A percentile compares a stretch with the other conserved stretches of the same genome.
Evolutionary conservation across 345 rosid species (phyloP).

Genomic region (Bruguiera parviflora): DNA sequence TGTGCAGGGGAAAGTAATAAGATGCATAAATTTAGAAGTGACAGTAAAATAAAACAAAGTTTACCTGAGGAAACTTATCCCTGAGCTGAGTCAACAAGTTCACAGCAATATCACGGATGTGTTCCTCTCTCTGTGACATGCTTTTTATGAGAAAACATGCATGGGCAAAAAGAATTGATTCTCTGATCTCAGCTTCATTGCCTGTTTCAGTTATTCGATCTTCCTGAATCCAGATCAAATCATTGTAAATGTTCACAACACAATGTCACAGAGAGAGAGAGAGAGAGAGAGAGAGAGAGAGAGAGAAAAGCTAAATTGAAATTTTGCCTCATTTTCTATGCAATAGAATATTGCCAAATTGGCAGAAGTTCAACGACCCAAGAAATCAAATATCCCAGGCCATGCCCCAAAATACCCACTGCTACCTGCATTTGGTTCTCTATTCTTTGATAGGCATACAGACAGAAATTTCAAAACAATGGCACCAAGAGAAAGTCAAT

Average conservation of each 20-base stretch:
- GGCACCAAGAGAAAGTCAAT: no score
- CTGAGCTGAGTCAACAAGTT: conserved; percentile 86
- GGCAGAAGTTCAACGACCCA: no score
- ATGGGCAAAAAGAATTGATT: conserved; percentile 74
- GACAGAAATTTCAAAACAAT: no score
- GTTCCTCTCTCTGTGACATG: conserved; percentile 96
- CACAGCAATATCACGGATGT: conserved; percentile 76
- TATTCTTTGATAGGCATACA: no score
- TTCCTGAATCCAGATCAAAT: conserved; percentile 63
- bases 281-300: no score
- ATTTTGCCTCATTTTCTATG: no score
- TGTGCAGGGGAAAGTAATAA: not conserved
- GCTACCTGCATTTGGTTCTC: no score
- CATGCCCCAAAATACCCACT: no score
- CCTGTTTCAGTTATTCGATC: conserved; percentile 76
- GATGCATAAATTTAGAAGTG: not conserved
- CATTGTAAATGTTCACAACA: conserved; percentile 14
- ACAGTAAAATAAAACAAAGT: conserved; percentile 9
- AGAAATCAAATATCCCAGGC: no score
- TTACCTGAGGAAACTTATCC: conserved; percentile 97
- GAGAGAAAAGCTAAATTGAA: no score
- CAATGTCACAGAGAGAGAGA: not conserved
- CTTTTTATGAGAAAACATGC: conserved; percentile 88
- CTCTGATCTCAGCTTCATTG: conserved; percentile 74
- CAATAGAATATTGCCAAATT: no score